Conservation (phyloP, 129 eudicot genomes). For the Flaveria bidentis region DNA sequence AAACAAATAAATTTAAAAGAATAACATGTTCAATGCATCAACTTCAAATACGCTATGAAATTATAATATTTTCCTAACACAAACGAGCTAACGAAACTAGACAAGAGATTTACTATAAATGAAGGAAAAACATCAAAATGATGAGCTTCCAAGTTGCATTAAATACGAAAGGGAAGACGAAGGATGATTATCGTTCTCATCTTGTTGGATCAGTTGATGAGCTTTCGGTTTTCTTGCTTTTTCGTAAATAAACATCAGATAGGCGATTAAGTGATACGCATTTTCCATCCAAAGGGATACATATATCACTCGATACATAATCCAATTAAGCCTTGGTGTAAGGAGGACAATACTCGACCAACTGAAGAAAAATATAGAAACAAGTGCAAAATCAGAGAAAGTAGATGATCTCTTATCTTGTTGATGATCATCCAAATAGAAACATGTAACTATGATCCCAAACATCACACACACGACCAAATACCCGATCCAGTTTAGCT, state of each 20-base stretch:
- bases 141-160: neutral
- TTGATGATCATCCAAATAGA: slow-evolving; percentile 6
- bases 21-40: too few relatives aligned
- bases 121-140: neutral
- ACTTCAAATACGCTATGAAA: too few relatives aligned
- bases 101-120: neutral
- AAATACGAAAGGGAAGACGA: neutral
- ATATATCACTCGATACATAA: neutral
- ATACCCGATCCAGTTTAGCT: neutral
- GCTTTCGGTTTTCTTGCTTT: neutral
- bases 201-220: neutral
- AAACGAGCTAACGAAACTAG: neutral
- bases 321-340: neutral
- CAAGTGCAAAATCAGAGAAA: neutral
- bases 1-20: too few relatives aligned
- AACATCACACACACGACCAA: neutral
- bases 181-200: neutral
- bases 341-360: neutral
- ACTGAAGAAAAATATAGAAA: neutral
- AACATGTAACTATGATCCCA: neutral
- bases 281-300: neutral
- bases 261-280: neutral
- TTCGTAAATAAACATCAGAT: neutral
- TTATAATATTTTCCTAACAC: too few relatives aligned
- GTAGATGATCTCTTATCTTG: neutral